A percentile compares a stretch with the other conserved stretches of the same genome.
Conservation (phyloP, 164 flowering plant species). For the Aristolochia fimbriata region DNA sequence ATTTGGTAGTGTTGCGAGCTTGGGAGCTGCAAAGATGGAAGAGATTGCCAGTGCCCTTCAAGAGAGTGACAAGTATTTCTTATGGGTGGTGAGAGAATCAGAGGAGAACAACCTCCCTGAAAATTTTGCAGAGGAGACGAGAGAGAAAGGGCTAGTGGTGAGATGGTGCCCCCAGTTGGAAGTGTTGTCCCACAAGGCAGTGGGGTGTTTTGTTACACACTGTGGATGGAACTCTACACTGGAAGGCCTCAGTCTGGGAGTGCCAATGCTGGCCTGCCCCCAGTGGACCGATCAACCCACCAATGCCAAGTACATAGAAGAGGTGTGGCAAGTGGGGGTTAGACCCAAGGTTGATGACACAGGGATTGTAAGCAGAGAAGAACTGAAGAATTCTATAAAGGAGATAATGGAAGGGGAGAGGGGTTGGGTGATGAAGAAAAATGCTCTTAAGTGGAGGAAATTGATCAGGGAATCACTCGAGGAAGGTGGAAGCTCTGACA, state of each 20-base stretch:
- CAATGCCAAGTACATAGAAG: conserved; percentile 20
- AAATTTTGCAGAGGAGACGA: conserved; percentile 18
- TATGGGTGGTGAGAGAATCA: conserved; percentile 39
- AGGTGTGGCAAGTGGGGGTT: conserved; percentile 41
- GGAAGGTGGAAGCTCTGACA: conserved; percentile 19
- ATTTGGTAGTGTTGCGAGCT: conserved; percentile 22
- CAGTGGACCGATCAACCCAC: conserved; percentile 21
- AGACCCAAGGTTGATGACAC: conserved; percentile 11
- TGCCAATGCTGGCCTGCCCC: conserved; percentile 22
- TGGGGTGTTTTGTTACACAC: conserved; percentile 26
- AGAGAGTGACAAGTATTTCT: conserved; percentile 8
- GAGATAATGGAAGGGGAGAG: conserved; percentile 39
- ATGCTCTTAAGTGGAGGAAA: conserved; percentile 29
- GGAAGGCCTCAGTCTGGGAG: conserved; percentile 16
- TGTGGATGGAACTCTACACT: conserved; percentile 28
- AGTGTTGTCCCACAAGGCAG: conserved; percentile 19
- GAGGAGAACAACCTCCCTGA: conserved; percentile 32
- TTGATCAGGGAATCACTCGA: conserved; percentile 32
- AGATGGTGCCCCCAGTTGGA: conserved; percentile 26
- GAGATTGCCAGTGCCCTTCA: conserved; percentile 25
- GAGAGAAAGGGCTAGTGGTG: conserved; percentile 19
- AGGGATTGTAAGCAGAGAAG: conserved; percentile 22
- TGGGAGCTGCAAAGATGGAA: conserved; percentile 18
- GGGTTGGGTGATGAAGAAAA: conserved; percentile 20
- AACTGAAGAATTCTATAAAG: conserved; percentile 23